A percentile compares a stretch with the other conserved stretches of the same genome.
Conservation (phyloP, 2,329 filamentous ascomycete genomes). For the Elsinoe perseae region DNA sequence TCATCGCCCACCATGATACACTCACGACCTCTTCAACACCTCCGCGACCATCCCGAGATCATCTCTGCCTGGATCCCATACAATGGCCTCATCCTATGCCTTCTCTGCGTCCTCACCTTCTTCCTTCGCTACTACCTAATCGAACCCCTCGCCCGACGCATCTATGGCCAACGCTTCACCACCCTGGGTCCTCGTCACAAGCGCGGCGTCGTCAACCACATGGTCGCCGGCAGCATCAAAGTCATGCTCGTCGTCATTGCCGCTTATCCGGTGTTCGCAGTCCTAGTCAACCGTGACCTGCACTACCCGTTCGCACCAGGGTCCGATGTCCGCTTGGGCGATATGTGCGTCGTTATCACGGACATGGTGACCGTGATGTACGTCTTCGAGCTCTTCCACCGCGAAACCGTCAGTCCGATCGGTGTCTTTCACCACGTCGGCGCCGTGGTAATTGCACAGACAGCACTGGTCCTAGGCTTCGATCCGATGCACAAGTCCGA, state of each 20-base stretch:
- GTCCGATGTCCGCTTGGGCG: slow-evolving; percentile 33
- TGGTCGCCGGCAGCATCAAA: slow-evolving; percentile 39
- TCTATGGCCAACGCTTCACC: slow-evolving; percentile 33
- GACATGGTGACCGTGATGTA: slow-evolving; percentile 42
- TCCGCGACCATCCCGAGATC: not conserved
- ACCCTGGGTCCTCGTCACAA: slow-evolving; percentile 31
- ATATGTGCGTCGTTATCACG: slow-evolving; percentile 34
- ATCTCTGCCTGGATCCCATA: slow-evolving; percentile 23
- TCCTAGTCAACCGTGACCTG: slow-evolving; percentile 30
- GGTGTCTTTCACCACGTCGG: slow-evolving; percentile 37
- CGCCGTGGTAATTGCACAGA: slow-evolving; percentile 36
- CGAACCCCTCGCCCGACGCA: slow-evolving; percentile 25
- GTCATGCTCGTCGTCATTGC: slow-evolving; percentile 34
- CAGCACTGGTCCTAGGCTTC: slow-evolving; percentile 36
- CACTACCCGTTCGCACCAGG: slow-evolving; percentile 28
- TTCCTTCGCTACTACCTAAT: slow-evolving; percentile 31
- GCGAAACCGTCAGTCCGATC: slow-evolving; percentile 35
- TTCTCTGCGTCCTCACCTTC: slow-evolving; percentile 21
- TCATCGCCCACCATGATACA: not conserved
- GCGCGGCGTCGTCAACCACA: slow-evolving; percentile 41
- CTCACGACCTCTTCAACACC: not conserved
- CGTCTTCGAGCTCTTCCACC: slow-evolving; percentile 40
- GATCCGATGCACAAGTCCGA: slow-evolving; percentile 25
- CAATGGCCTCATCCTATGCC: slow-evolving; percentile 23
- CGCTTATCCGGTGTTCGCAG: slow-evolving; percentile 37